Base-by-base conservation (phyloP, 2,329 filamentous ascomycete species). In the Fusarium duplospermum region DNA sequence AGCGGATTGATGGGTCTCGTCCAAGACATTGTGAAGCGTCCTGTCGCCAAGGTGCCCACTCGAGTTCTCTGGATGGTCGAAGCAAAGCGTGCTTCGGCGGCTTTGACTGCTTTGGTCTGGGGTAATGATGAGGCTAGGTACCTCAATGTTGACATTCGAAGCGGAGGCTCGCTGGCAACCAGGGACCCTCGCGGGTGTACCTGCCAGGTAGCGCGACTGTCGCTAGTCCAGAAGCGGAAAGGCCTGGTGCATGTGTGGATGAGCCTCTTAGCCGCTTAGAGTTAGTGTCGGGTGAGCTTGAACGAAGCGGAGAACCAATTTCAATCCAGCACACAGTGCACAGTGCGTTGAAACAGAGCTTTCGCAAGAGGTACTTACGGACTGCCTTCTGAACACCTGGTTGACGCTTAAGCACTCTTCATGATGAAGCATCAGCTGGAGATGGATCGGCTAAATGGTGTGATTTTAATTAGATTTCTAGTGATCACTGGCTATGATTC, bases 1-100 rank as follows among this genome's bases (percentile, higher is more conserved):
- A 54, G 57, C 52, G 58, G 61, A 29, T 66, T 59, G 57, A 68
- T 69, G 31, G 47, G 64, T 54, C 58, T 70, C 59, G 38, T 63
- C 50, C 58, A 73, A 64, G 66, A 70, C 76, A 78, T 78, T 68
- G 72, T 75, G 75, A 76, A 71, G 69, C 60, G 61, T 58, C 70
- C 58, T 64, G 40, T 70, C 66, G 62, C 68, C 42, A 66, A 65
- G 66, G 64, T 73, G 60, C 57, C 58, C 42, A 69, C 56, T 42
- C 45, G 33, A 64, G 50, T 54, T 64, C 45, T 58, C 64, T 60
- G 52, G 62, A 66, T 24, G 59, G 22, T 38, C 33, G 56, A 38
- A 45, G 36, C 27, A 47, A 54, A 58, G 69, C 56, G 62, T 69
- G 67, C 40, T 73, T 69, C 58, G 71, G 47, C 50, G 47, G 62